Evolutionary conservation across 352 stramenopile genomes (phyloP).

Genomic region (Pythium rishiriense): DNA sequence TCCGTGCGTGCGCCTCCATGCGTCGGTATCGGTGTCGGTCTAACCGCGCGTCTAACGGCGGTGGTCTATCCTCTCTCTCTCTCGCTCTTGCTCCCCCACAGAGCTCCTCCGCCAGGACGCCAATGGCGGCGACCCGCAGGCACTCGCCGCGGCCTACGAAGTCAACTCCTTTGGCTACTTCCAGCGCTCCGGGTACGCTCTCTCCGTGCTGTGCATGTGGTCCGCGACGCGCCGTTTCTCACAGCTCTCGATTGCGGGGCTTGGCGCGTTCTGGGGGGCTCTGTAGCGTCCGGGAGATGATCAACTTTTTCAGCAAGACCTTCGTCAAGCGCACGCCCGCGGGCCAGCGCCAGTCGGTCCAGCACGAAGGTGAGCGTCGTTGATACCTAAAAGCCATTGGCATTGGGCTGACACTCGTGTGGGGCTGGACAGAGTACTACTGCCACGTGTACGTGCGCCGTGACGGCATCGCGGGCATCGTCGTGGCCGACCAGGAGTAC

Average conservation of each 20-base stretch:
- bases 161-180: constrained; percentile 87
- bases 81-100: constrained; percentile 22
- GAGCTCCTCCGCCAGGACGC: constrained; percentile 71
- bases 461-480: constrained; percentile 95
- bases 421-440: constrained; percentile 89
- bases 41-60: not conserved
- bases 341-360: constrained; percentile 97
- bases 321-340: constrained; percentile 97
- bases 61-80: constrained; percentile 10
- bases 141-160: constrained; percentile 70
- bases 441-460: constrained; percentile 98
- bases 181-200: constrained; percentile 72
- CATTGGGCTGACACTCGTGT: not conserved
- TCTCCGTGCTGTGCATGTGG: not conserved
- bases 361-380: constrained; percentile 90
- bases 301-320: constrained; percentile 99
- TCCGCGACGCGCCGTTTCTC: not conserved
- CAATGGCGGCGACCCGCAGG: constrained; percentile 56
- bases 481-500: constrained; percentile 98
- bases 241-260: constrained; percentile 4
- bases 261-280: not conserved
- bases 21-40: too few relatives aligned
- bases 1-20: constrained; percentile 40
- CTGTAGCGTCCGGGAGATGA: constrained; percentile 95
- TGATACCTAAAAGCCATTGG: too few relatives aligned